Conservation (phyloP, 1,139 yeast species). For the Schizosaccharomyces versatilis region DNA sequence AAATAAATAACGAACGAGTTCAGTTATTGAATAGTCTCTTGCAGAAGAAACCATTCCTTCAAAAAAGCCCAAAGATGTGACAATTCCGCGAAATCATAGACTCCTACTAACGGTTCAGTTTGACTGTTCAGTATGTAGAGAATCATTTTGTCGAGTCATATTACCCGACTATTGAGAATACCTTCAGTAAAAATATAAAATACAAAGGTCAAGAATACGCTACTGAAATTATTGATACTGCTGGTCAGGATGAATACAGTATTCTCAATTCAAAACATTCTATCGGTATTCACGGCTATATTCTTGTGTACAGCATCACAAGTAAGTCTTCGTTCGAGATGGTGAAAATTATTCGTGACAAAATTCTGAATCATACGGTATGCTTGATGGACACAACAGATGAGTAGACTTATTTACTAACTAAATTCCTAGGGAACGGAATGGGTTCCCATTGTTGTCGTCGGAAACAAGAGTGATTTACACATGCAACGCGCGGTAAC, state of each 20-base stretch:
- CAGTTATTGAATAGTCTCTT: too few species aligned
- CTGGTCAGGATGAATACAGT: slow-evolving; percentile 82
- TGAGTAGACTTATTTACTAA: neutral
- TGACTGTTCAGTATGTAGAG: slow-evolving; percentile 70
- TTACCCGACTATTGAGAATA: slow-evolving; percentile 84
- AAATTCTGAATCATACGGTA: slow-evolving; percentile 44
- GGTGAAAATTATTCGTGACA: slow-evolving; percentile 58
- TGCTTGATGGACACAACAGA: neutral
- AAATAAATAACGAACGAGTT: too few species aligned
- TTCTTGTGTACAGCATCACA: slow-evolving; percentile 63
- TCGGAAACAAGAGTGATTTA: slow-evolving; percentile 66
- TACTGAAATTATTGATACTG: slow-evolving; percentile 74
- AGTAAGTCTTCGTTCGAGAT: slow-evolving; percentile 62
- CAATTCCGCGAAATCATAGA: too few species aligned
- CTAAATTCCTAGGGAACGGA: slow-evolving; percentile 30
- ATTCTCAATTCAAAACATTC: slow-evolving; percentile 64
- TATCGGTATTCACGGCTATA: slow-evolving; percentile 69
- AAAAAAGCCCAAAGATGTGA: too few species aligned
- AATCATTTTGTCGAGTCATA: slow-evolving; percentile 64
- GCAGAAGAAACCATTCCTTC: too few species aligned
- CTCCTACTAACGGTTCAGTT: neutral
- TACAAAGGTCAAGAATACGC: slow-evolving; percentile 59
- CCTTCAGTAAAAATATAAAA: slow-evolving; percentile 49
- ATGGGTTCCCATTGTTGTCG: slow-evolving; percentile 53
- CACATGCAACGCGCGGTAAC: slow-evolving; percentile 29